These are phyloP conservation scores for Cercospora janseana DNA, from an alignment of 2,329 filamentous ascomycete genomes.

Conservation along the genomic window DNA sequence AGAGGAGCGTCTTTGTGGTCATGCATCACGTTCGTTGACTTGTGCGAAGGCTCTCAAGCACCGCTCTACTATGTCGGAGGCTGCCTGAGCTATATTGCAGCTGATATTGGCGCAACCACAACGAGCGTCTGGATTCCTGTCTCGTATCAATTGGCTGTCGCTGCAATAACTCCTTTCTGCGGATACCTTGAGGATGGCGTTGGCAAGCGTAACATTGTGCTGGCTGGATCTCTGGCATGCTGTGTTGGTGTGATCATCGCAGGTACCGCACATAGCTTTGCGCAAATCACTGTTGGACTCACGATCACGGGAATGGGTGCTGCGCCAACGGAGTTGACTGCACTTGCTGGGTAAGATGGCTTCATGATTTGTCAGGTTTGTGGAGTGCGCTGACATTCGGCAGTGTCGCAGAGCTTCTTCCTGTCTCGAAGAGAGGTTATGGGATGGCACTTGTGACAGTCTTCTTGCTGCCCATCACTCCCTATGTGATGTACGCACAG, in stretches of 20 bases:
- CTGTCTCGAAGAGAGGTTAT: slow-evolving; percentile 19
- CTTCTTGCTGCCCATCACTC: slow-evolving; percentile 18
- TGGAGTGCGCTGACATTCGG: neutral
- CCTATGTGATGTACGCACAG: slow-evolving; percentile 23
- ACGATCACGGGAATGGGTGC: slow-evolving; percentile 18
- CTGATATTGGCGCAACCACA: slow-evolving; percentile 14
- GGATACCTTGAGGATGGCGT: slow-evolving; percentile 21
- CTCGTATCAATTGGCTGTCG: slow-evolving; percentile 21
- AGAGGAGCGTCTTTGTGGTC: neutral
- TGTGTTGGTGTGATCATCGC: slow-evolving; percentile 18
- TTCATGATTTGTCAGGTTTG: neutral
- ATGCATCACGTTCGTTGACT: too few relatives aligned
- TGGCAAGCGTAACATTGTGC: slow-evolving; percentile 17
- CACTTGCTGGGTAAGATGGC: slow-evolving; percentile 17
- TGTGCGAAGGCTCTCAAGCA: slow-evolving; percentile 17
- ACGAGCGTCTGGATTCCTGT: slow-evolving; percentile 19
- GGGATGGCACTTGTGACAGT: slow-evolving; percentile 17
- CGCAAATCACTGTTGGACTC: slow-evolving; percentile 16
- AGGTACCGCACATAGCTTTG: slow-evolving; percentile 18
- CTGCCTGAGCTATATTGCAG: slow-evolving; percentile 15
- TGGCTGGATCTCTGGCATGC: slow-evolving; percentile 13
- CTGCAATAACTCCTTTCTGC: slow-evolving; percentile 19
- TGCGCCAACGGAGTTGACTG: slow-evolving; percentile 21
- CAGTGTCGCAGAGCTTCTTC: slow-evolving; percentile 14
- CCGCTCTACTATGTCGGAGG: slow-evolving; percentile 21